Base-by-base conservation (phyloP, 2,329 filamentous ascomycete species). In the Bipolaris oryzae region DNA sequence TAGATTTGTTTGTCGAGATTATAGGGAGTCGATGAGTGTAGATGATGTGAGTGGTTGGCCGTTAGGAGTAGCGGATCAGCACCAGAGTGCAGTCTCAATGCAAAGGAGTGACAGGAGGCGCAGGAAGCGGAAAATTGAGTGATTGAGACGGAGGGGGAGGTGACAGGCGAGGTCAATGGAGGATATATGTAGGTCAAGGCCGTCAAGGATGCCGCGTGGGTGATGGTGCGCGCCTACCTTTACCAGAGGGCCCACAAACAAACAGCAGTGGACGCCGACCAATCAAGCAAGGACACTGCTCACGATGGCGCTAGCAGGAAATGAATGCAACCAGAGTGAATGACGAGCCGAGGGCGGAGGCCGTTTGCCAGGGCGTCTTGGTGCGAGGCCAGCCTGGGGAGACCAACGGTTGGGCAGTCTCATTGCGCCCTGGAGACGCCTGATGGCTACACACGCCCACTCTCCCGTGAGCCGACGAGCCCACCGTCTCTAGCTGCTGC, bases 51-150 rank as follows among this genome's bases (percentile, higher is more conserved):
- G 9, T 10, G 35, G 23, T 38, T 57, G 50, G 61, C 49, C 31
- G 56, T 54, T 34, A 35, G 43, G 41, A 62, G 59, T 60, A 64
- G 63, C 63, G 55, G 62, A 60, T 47, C 38, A 35, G 28, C 21
- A 56, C 61, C 60, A 53, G 50, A 44, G 53, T 63, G 63, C 45
- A 47, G 38, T 42, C 23, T 39, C 46, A 50, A 53, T 38, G 43
- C 5, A 60, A 58, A 60, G 34, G 50, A 61, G 55, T 46, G 56
- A 53, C 52, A 49, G 16, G 18, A 16, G 33, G 44, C 16, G 25
- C 45, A 58, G 55, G 38, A 55, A 53, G 51, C 42, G 58, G 33
- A n/a, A 48, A 18, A 50, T 38, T 20, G 38, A 53, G 20, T 25
- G 38, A 49, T 33, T 25, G 49, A 60, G 41, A 16, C 57, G 41